Base-by-base conservation (phyloP, 495 filamentous ascomycete genomes). In the Aspergillus bridgeri region DNA sequence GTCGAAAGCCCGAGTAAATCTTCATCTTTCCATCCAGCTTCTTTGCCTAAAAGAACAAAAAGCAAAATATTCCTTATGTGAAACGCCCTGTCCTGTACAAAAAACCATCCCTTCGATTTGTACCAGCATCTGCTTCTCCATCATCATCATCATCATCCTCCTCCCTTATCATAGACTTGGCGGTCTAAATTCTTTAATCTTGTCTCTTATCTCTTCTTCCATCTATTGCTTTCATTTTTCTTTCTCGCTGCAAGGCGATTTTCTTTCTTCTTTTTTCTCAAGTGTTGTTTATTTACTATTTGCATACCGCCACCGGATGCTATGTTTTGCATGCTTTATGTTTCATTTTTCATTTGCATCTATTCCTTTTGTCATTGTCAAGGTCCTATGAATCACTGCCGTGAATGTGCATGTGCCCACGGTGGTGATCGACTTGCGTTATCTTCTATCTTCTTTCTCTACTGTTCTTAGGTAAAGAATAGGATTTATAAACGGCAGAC, bases 1-100 rank as follows among this genome's bases (percentile, higher is more conserved):
- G 83, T 42, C 84, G 91, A 75, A 98, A 98, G 80, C 90, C 93
- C 47, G 71, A 77, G 71, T 79, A 77, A 69, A 66, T 45, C 15
- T 23, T 3, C 13, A 20, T 23, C 23, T 17, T 13, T 29, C 7
- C 18, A 44, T 29, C 13, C 20, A 47, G 5, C 29, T 5, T 48
- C 19, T 0, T 24, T 45, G 13, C 29, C 33, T 38, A 13, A 38
- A 38, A 38, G n/a, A n/a, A n/a, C n/a, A n/a, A n/a, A n/a, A n/a
- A n/a, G n/a, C n/a, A n/a, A n/a, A n/a, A n/a, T n/a, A 33, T 56
- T 6, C 33, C 9, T 56, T 25, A 54, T 53, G 44, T 44, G 61
- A 55, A 27, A 58, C 54, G 54, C 33, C 57, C 33, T 53, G 53
- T 64, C 57, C 44, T 47, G 56, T 62, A 60, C 48, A 58, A 60